phyloP scores from a whole-genome alignment of 768 basidiomycete genomes.

The Lactarius hengduanensis region DNA sequence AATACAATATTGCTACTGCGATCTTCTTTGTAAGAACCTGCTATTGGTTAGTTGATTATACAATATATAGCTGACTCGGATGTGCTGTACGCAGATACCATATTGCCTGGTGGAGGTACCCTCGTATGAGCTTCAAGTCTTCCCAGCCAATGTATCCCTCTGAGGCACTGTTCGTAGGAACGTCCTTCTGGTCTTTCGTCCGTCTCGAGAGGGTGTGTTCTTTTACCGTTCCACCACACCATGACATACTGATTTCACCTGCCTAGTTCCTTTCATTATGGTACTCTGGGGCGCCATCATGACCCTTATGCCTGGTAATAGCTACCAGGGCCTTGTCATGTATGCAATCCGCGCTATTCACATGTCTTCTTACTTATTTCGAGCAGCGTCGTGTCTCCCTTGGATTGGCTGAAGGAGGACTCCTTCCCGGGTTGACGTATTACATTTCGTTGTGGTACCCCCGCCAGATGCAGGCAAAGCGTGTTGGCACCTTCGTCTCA shows the following conservation, averaged over 20 bases:
- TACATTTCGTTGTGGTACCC: slow-evolving; percentile 61
- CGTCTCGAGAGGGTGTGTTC: slow-evolving; percentile 37
- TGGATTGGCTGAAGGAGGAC: slow-evolving; percentile 48
- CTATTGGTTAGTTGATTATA: neutral
- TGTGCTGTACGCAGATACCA: slow-evolving; percentile 32
- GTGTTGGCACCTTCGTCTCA: slow-evolving; percentile 63
- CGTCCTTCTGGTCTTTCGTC: slow-evolving; percentile 38
- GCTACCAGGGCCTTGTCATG: slow-evolving; percentile 35
- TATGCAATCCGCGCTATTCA: slow-evolving; percentile 31
- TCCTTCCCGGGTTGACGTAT: slow-evolving; percentile 42
- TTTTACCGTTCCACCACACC: neutral
- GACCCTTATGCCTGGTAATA: slow-evolving; percentile 41
- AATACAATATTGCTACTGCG: slow-evolving; percentile 41
- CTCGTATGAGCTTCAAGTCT: slow-evolving; percentile 36
- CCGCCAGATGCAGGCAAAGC: slow-evolving; percentile 52
- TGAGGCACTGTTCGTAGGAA: slow-evolving; percentile 33
- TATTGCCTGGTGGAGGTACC: slow-evolving; percentile 42
- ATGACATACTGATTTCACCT: slow-evolving; percentile 17
- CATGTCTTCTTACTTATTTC: neutral
- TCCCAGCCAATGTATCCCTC: neutral
- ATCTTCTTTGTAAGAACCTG: slow-evolving; percentile 40
- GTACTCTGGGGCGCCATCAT: slow-evolving; percentile 42
- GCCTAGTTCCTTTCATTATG: slow-evolving; percentile 42
- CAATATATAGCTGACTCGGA: neutral
- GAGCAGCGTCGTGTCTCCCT: slow-evolving; percentile 42